Evolutionary conservation across 441 rosid genomes (phyloP).

Genomic region (Euphorbia celastroides): DNA sequence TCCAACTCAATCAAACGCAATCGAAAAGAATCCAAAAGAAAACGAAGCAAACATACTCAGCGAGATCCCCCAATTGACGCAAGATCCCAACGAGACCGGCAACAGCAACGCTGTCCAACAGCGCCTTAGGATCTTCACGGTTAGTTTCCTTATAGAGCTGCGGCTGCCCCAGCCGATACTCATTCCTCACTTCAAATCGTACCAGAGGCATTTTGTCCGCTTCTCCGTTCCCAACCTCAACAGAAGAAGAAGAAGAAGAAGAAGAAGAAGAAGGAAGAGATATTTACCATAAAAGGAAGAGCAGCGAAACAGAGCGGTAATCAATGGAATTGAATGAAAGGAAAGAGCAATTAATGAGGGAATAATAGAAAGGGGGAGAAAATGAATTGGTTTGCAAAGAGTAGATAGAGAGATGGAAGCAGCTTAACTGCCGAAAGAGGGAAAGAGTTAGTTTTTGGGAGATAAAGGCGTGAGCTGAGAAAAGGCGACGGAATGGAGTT

Average conservation of each 20-base stretch:
- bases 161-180: constrained; percentile 62
- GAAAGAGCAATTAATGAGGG: constrained; percentile 13
- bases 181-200: constrained; percentile 73
- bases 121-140: constrained; percentile 77
- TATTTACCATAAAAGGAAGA: neutral
- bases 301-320: neutral
- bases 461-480: neutral
- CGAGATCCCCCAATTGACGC: constrained; percentile 97
- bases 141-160: constrained; percentile 51
- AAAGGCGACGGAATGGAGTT: neutral
- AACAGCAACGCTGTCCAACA: constrained; percentile 77
- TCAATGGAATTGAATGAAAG: constrained; percentile 9
- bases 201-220: constrained; percentile 63
- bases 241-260: neutral
- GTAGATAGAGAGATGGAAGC: constrained; percentile 48
- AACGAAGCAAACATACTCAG: constrained; percentile 52
- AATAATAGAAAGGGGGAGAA: neutral
- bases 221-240: constrained; percentile 6
- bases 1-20: neutral
- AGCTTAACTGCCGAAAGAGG: constrained; percentile 48
- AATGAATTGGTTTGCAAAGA: neutral
- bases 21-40: neutral
- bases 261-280: neutral
- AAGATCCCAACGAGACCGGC: constrained; percentile 97
- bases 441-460: constrained; percentile 5